Evolutionary conservation across 148 eudicot genomes (phyloP).

Genomic region (Fallopia convolvulus): DNA sequence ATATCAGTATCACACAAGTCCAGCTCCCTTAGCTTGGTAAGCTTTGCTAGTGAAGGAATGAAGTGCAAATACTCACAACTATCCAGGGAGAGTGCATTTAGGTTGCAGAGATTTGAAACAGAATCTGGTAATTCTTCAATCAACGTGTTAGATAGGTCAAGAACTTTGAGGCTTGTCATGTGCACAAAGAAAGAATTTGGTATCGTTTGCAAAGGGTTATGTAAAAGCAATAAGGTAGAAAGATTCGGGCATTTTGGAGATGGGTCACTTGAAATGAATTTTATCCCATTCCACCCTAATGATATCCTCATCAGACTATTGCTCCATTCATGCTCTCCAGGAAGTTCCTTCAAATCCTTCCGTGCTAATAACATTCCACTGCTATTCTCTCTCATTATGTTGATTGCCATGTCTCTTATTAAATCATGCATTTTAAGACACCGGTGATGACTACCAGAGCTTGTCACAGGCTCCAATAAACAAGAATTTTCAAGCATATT

Average conservation of each 20-base stretch:
- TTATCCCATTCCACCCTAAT: slow-evolving; percentile 11
- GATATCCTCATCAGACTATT: slow-evolving; percentile 14
- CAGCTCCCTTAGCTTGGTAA: slow-evolving; percentile 13
- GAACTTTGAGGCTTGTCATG: slow-evolving; percentile 13
- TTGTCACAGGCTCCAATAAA: slow-evolving; percentile 16
- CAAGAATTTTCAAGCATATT: slow-evolving; percentile 17
- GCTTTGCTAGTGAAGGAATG: slow-evolving; percentile 13
- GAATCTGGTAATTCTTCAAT: slow-evolving; percentile 17
- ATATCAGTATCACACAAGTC: slow-evolving; percentile 11
- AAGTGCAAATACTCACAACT: neutral
- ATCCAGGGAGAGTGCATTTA: slow-evolving; percentile 10
- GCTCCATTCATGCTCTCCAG: neutral
- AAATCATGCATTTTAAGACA: slow-evolving; percentile 31
- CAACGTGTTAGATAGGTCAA: slow-evolving; percentile 4
- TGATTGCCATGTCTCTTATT: slow-evolving; percentile 26
- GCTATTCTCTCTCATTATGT: slow-evolving; percentile 3
- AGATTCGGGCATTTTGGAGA: slow-evolving; percentile 14
- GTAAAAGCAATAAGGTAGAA: slow-evolving; percentile 14
- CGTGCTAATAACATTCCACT: neutral
- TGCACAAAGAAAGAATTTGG: slow-evolving; percentile 16
- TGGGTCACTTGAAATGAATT: neutral
- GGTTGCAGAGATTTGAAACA: slow-evolving; percentile 15
- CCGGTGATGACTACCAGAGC: neutral
- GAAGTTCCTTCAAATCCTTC: neutral
- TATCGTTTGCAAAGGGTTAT: slow-evolving; percentile 10